Evolutionary conservation across 1,284 basidiomycete genomes (phyloP).

Genomic region (Irpex sp.): DNA sequence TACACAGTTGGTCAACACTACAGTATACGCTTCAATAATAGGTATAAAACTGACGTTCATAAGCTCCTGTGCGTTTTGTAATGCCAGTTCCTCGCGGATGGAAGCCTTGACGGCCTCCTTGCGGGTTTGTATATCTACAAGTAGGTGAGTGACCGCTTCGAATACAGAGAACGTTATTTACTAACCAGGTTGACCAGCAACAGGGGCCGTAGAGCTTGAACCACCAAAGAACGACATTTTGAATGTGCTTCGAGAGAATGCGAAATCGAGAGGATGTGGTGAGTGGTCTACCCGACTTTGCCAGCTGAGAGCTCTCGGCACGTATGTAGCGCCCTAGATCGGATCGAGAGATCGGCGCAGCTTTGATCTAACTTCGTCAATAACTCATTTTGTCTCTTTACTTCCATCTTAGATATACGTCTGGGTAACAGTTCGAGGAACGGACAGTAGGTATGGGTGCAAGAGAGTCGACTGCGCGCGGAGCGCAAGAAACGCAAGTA

Average conservation of each 20-base stretch:
- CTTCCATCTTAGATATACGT: background rate
- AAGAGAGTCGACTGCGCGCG: conserved; percentile 49
- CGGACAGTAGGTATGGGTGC: conserved; percentile 54
- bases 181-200: background rate
- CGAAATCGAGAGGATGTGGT: background rate
- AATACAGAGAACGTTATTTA: too few species aligned
- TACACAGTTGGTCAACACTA: conserved; percentile 21
- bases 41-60: conserved; percentile 44
- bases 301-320: background rate
- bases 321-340: background rate
- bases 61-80: conserved; percentile 76
- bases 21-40: background rate
- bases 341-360: background rate
- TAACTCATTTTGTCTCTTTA: too few species aligned
- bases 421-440: background rate
- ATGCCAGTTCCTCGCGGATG: conserved; percentile 65
- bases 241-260: background rate
- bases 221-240: conserved; percentile 10
- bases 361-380: too few species aligned
- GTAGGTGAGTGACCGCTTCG: background rate
- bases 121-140: conserved; percentile 47
- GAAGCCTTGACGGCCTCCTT: conserved; percentile 70
- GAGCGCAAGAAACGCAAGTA: conserved; percentile 22
- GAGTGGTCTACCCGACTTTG: background rate
- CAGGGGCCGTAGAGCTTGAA: background rate